Percentiles rank a stretch among this genome's conserved stretches.
Conservation (phyloP, 2,329 filamentous ascomycete species). For the Thelonectria olida region DNA sequence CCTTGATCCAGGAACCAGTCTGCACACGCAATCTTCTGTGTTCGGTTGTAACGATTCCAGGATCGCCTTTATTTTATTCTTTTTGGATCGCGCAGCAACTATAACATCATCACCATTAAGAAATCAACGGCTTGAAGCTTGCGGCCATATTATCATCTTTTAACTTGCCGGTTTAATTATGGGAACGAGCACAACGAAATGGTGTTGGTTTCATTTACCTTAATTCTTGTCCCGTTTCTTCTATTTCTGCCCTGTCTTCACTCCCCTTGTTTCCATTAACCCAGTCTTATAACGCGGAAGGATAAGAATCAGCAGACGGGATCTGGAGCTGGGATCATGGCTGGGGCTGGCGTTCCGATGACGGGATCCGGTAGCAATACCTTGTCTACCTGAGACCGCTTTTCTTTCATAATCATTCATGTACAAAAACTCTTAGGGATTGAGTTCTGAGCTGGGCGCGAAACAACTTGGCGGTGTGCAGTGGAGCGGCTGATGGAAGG, state of each 20-base stretch:
- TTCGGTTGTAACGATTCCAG: conserved; percentile 15
- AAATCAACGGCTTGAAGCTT: conserved; percentile 35
- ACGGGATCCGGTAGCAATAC: conserved; percentile 16
- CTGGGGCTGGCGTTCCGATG: conserved; percentile 19
- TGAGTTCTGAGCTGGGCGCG: conserved; percentile 3
- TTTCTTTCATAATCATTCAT: conserved; percentile 28
- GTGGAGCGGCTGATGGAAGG: conserved; percentile 3
- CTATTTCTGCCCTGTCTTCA: neutral
- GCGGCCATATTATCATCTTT: conserved; percentile 34
- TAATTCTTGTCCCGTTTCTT: conserved; percentile 27
- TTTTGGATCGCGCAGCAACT: conserved; percentile 32
- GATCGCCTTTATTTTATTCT: conserved; percentile 26
- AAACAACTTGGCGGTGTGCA: conserved; percentile 14
- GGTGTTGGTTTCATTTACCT: conserved; percentile 23
- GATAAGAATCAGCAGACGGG: neutral
- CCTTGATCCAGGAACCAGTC: conserved; percentile 22
- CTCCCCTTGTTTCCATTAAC: neutral
- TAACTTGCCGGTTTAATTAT: conserved; percentile 40
- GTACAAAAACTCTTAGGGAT: conserved; percentile 32
- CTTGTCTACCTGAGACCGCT: neutral
- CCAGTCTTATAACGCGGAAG: neutral
- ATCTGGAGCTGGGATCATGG: conserved; percentile 3
- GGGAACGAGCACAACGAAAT: conserved; percentile 23
- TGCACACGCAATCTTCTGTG: conserved; percentile 26
- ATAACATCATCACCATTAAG: conserved; percentile 22